Base-by-base conservation (phyloP, 306 rosid genomes). In the Astragalus glycyphyllos region DNA sequence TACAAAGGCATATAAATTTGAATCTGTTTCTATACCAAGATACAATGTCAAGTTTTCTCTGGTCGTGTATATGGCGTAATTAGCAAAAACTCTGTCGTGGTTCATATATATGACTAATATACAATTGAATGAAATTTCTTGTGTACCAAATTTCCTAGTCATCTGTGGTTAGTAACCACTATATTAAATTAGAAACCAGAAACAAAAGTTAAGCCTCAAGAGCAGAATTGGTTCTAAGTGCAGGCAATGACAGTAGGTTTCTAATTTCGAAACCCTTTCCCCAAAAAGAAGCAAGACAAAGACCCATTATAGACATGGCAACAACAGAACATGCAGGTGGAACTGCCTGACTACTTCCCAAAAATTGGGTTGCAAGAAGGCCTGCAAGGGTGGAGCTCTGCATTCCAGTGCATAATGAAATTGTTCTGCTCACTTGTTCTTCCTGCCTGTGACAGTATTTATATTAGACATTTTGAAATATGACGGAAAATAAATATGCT, bases 371-470 rank as follows among this genome's bases (percentile, higher is more conserved):
- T 16, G 99, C 97, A n/a, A 94, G 92, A 66, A 94, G 88, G 49
- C 99, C 99, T 15, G 99, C 99, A 69, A 94, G 83, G 31, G 99
- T 94, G 37, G 99, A 91, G 82, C 99, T 94, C 69, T 94, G 99
- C 99, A 94, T 94, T 77, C 99, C 99, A 7, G 95, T 91, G 87
- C 99, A 94, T 20, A 94, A 68, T 11, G 99, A 89, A 71, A 94
- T 88, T 6, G 97, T 91, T 67, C 88, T 80, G 78, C 83, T 83
- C 20, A 86, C 96, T 46, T 66, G 83, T 76, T 94, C 96, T 58
- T 86, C 97, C 75, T 87, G 97, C 87, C 98, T 93, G 85, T 54
- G 38, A 77, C 41, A 73, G 11, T 49, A 5, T 49, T 71, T 46
- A 46, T 56, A 17, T 69, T 67, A 72, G 81, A 55, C 32, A 34